Base-by-base conservation (phyloP, 768 basidiomycete species). In the Psilocybe cyanescens region DNA sequence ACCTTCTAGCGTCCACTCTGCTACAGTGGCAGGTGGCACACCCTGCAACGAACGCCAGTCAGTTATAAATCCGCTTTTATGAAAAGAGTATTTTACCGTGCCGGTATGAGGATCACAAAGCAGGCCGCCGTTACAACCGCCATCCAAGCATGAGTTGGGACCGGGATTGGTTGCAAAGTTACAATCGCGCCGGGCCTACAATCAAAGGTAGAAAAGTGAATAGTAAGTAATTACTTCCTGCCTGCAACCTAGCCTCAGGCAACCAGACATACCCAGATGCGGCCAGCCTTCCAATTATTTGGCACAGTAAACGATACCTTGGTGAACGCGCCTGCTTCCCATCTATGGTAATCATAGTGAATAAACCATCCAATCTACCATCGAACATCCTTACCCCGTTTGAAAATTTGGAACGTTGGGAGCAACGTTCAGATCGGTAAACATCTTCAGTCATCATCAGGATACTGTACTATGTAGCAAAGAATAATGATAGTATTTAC, bases 81-180 rank as follows among this genome's bases (percentile, higher is more conserved):
- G 24, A 19, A 24, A 28, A 4, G 28, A 46, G 17, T 17, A 12
- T n/a, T 47, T 60, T 66, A 81, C 81, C 14, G 86, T 86, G 48
- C 84, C 87, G 33, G 79, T 81, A 41, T 68, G 67, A 9, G 76
- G 62, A 66, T 82, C 83, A 63, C 90, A 90, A 9, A 77, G 67
- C 8, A 91, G 74, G 39, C 89, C 90, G 14, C 90, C 89, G 60
- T 86, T 87, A 68, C 89, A 91, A 51, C 87, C 87, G 44, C 89
- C 90, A 58, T 80, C 79, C 17, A 85, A 64, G 64, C 89, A 91
- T 12, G 86, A 85, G 64, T 80, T 86, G 24, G 82, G 85, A n/a
- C 81, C 81, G 44, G 79, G 79, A 66, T 81, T 79, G 45, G 63
- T 74, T 55, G 72, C 75, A 68, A 91, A 91, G 72, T 89, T 75